phyloP scores from a whole-genome alignment of 1,284 basidiomycete genomes.

The Leccinum griseonigrum region DNA sequence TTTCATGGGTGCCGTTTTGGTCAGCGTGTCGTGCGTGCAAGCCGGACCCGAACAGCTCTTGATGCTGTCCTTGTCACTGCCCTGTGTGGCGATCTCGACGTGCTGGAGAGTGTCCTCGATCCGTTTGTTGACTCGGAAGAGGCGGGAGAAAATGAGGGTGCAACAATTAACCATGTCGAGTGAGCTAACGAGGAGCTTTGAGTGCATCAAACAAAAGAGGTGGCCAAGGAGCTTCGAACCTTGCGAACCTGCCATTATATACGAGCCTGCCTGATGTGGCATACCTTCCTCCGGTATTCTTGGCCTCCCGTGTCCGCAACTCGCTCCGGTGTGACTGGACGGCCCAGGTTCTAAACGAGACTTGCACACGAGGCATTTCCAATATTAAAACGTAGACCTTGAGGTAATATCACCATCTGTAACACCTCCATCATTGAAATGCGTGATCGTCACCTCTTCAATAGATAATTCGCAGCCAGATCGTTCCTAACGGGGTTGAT shows the following conservation, averaged over 20 bases:
- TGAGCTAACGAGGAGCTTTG: slow-evolving; percentile 23
- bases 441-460: slow-evolving; percentile 31
- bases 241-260: slow-evolving; percentile 21
- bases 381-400: slow-evolving; percentile 26
- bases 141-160: slow-evolving; percentile 20
- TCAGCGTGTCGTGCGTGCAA: slow-evolving; percentile 27
- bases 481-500: slow-evolving; percentile 29
- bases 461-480: slow-evolving; percentile 24
- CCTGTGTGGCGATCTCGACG: slow-evolving; percentile 26
- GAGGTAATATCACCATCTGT: slow-evolving; percentile 34
- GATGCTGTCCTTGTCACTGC: slow-evolving; percentile 24
- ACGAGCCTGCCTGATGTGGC: slow-evolving; percentile 18
- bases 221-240: slow-evolving; percentile 9
- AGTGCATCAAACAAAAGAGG: slow-evolving; percentile 23
- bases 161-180: slow-evolving; percentile 29
- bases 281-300: slow-evolving; percentile 19
- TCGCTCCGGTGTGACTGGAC: slow-evolving; percentile 18
- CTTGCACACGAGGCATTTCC: slow-evolving; percentile 26
- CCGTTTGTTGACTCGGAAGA: slow-evolving; percentile 18
- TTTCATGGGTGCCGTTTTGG: slow-evolving; percentile 21
- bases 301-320: slow-evolving; percentile 12
- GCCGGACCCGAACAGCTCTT: slow-evolving; percentile 38
- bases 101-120: slow-evolving; percentile 18
- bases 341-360: slow-evolving; percentile 16
- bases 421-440: slow-evolving; percentile 30